Percentiles rank a stretch among this genome's conserved stretches.
Conservation (phyloP, 73 alveolate genomes). For the Halteria grandinella region DNA sequence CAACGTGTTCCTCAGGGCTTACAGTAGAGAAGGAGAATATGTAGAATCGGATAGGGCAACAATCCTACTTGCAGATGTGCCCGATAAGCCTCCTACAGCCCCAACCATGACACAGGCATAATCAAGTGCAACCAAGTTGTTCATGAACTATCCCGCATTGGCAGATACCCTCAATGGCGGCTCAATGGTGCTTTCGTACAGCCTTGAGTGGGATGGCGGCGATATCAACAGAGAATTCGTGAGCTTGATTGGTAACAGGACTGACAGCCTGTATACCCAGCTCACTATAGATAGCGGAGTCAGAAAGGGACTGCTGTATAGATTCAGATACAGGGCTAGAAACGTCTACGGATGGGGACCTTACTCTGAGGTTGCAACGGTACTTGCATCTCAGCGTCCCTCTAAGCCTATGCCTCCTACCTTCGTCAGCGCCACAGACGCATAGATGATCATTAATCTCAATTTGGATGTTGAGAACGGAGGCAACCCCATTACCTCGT, state of each 20-base stretch:
- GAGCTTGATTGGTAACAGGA: conserved; percentile 16
- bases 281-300: background rate
- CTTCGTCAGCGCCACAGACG: background rate
- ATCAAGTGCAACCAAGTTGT: conserved; percentile 34
- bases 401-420: conserved; percentile 46
- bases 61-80: conserved; percentile 46
- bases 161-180: conserved; percentile 24
- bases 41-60: conserved; percentile 34
- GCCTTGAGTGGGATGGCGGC: conserved; percentile 61
- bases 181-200: conserved; percentile 31
- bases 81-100: conserved; percentile 48
- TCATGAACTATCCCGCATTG: conserved; percentile 21
- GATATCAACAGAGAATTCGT: conserved; percentile 49
- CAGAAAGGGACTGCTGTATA: conserved; percentile 45
- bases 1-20: conserved; percentile 25
- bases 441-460: background rate
- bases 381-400: conserved; percentile 59
- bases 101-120: conserved; percentile 10
- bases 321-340: conserved; percentile 64
- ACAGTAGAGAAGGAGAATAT: conserved; percentile 29
- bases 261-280: conserved; percentile 8
- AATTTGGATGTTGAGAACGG: conserved; percentile 63
- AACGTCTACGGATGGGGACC: conserved; percentile 67
- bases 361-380: conserved; percentile 41
- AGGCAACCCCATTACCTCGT: conserved; percentile 61